phyloP scores from a whole-genome alignment of 805 yeast genomes.

The Brettanomyces custersianus region DNA sequence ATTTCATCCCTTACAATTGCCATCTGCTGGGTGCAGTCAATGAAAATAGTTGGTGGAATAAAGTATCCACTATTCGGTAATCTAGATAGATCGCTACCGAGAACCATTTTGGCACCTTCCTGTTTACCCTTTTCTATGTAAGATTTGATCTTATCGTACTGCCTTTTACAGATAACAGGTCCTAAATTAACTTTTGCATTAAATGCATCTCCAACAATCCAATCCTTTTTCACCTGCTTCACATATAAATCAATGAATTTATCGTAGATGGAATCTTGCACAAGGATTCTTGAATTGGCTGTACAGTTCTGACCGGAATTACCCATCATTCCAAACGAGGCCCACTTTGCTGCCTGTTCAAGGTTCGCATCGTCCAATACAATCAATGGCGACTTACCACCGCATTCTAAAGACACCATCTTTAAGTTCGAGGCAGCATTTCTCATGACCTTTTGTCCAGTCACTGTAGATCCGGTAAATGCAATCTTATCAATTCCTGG shows the following conservation, averaged over 20 bases:
- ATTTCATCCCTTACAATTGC: constrained; percentile 71
- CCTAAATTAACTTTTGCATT: constrained; percentile 42
- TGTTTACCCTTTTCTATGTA: constrained; percentile 37
- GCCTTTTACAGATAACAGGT: constrained; percentile 51
- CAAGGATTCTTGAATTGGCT: constrained; percentile 53
- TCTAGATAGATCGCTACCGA: constrained; percentile 27
- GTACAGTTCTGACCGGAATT: constrained; percentile 67
- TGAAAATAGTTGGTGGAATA: constrained; percentile 68
- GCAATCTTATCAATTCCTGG: constrained; percentile 49
- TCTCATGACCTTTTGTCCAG: constrained; percentile 57
- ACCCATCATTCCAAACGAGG: constrained; percentile 53
- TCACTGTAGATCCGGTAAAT: constrained; percentile 58
- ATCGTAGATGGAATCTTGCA: constrained; percentile 48
- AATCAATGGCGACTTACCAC: constrained; percentile 62
- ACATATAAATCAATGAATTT: constrained; percentile 38
- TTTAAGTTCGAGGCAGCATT: constrained; percentile 60
- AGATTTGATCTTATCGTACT: constrained; percentile 40
- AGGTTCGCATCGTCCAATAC: constrained; percentile 57
- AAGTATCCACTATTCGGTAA: constrained; percentile 51
- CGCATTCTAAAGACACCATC: constrained; percentile 61
- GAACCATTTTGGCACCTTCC: constrained; percentile 39
- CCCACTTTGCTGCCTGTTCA: constrained; percentile 61
- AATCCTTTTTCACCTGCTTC: constrained; percentile 36
- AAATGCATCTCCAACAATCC: constrained; percentile 51
- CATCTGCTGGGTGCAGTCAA: constrained; percentile 58